These are phyloP conservation scores for Ballota nigra DNA, from an alignment of 257 asterid genomes.

Conservation along the genomic window DNA sequence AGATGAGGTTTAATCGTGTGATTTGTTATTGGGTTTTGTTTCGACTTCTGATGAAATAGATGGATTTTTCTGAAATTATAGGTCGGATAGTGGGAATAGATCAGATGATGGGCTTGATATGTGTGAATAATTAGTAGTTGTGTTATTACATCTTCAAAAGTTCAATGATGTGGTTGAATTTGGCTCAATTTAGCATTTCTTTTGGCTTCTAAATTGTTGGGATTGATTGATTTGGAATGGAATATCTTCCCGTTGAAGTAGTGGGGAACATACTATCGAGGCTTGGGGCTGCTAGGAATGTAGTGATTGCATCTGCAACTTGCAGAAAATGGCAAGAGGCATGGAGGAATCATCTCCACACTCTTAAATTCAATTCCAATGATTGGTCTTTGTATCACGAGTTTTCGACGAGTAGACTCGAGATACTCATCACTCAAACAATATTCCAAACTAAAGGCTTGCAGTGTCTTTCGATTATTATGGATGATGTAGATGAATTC, in stretches of 20 bases:
- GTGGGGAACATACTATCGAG: conserved; percentile 67
- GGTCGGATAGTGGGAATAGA: not conserved
- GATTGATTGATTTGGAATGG: conserved; percentile 42
- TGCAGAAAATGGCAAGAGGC: conserved; percentile 80
- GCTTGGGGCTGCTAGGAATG: conserved; percentile 70
- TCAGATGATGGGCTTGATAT: conserved; percentile 20
- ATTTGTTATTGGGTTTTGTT: not conserved
- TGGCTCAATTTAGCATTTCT: no score
- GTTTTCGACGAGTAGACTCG: conserved; percentile 51
- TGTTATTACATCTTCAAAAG: conserved; percentile 15
- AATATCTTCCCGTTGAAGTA: conserved; percentile 77
- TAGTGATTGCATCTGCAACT: conserved; percentile 72
- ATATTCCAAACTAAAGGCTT: conserved; percentile 65
- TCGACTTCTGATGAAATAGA: not conserved
- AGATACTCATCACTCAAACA: conserved; percentile 74
- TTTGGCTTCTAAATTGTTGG: conserved; percentile 3
- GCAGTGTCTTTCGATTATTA: conserved; percentile 53
- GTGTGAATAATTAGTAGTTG: not conserved
- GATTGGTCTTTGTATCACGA: conserved; percentile 81
- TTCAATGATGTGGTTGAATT: conserved; percentile 14
- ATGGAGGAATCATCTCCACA: conserved; percentile 66
- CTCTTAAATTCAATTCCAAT: conserved; percentile 60
- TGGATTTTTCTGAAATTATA: not conserved
- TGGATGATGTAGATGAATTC: conserved; percentile 79
- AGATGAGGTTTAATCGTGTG: conserved; percentile 15